Evolutionary conservation across 352 stramenopile species (phyloP).

Genomic region (Pythium brachiatum): DNA sequence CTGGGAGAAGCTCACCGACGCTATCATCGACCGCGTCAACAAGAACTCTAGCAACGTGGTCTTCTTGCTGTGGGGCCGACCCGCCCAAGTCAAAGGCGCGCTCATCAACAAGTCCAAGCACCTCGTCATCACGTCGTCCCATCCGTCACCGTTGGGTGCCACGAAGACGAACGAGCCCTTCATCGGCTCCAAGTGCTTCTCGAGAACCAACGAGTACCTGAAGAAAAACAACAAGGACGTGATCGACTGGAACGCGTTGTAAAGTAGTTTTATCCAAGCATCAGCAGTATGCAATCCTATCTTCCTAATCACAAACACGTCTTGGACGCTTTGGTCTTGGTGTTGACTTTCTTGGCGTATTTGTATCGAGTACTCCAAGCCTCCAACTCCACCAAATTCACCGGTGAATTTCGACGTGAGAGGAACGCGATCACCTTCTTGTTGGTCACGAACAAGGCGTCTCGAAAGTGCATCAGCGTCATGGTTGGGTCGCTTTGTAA

Average conservation of each 20-base stretch:
- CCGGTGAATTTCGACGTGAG: slow-evolving; percentile 36
- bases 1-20: slow-evolving; percentile 98
- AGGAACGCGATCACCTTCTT: slow-evolving; percentile 49
- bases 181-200: slow-evolving; percentile 93
- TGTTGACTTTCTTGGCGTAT: slow-evolving; percentile 5
- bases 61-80: slow-evolving; percentile 98
- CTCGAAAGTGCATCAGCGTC: slow-evolving; percentile 62
- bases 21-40: slow-evolving; percentile 87
- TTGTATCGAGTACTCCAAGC: slow-evolving; percentile 44
- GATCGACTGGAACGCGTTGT: slow-evolving; percentile 81
- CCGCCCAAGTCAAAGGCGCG: slow-evolving; percentile 58
- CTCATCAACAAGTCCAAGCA: slow-evolving; percentile 83
- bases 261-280: slow-evolving; percentile 1
- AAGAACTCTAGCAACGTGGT: slow-evolving; percentile 87
- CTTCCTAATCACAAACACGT: slow-evolving; percentile 9
- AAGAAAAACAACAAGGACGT: slow-evolving; percentile 70
- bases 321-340: slow-evolving; percentile 10
- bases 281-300: not conserved
- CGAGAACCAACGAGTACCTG: slow-evolving; percentile 78
- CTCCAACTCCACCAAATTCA: slow-evolving; percentile 48
- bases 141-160: slow-evolving; percentile 94
- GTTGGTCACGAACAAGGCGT: slow-evolving; percentile 53
- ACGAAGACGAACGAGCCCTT: slow-evolving; percentile 96
- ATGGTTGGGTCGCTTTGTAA: slow-evolving; percentile 43
- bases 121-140: slow-evolving; percentile 84